phyloP scores from a whole-genome alignment of 139 green algal species.

The Coccomyxa sp. region DNA sequence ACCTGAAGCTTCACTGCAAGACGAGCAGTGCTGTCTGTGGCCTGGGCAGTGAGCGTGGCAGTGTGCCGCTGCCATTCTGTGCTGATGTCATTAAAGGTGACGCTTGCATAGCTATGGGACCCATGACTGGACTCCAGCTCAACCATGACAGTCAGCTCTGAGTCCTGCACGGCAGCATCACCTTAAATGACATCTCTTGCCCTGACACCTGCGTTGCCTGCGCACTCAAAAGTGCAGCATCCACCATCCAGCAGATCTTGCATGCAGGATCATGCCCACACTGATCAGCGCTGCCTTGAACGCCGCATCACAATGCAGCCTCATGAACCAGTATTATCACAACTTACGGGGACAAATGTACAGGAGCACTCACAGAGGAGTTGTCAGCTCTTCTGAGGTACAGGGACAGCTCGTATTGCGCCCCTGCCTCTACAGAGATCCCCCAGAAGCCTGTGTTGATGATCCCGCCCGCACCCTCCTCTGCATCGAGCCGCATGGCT shows the following conservation, averaged over 20 bases:
- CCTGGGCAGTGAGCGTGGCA: constrained; percentile 2
- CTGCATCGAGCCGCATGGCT: not conserved
- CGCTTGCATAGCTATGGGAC: constrained; percentile 13
- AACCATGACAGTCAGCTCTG: constrained; percentile 5
- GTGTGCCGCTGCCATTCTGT: constrained; percentile 12
- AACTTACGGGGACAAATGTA: not conserved
- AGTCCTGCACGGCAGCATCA: too few relatives aligned
- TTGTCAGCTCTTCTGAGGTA: constrained; percentile 13
- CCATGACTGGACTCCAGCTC: constrained; percentile 6
- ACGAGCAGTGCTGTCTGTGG: constrained; percentile 11
- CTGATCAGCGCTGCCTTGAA: too few relatives aligned
- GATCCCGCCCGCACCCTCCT: constrained; percentile 13
- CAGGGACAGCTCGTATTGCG: constrained; percentile 27
- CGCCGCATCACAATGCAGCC: too few relatives aligned
- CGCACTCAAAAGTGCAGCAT: too few relatives aligned
- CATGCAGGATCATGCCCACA: too few relatives aligned
- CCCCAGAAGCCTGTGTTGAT: constrained; percentile 40
- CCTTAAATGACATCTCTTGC: too few relatives aligned
- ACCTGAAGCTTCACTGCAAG: constrained; percentile 20
- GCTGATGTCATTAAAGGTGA: constrained; percentile 6
- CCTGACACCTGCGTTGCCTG: too few relatives aligned
- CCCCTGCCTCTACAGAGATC: constrained; percentile 7
- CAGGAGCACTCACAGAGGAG: not conserved
- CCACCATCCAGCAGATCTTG: too few relatives aligned
- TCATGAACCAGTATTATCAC: too few relatives aligned